Evolutionary conservation across 1,139 yeast genomes (phyloP).

Genomic region (Ogataea hybrid): DNA sequence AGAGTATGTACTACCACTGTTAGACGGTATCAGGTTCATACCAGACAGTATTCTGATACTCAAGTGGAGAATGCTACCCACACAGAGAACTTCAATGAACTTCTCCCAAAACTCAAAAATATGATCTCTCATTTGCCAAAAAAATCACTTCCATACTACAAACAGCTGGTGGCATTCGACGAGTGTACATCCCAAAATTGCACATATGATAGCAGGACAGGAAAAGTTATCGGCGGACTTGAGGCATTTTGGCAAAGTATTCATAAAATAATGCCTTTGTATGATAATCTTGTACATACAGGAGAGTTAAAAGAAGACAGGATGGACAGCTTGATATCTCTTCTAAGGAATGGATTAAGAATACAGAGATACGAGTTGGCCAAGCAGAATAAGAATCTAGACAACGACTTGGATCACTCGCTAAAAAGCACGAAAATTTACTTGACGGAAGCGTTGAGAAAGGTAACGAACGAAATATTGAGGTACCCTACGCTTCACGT

Average conservation of each 20-base stretch:
- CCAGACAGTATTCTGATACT: no score
- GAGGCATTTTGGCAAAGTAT: slow-evolving; percentile 45
- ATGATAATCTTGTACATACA: slow-evolving; percentile 41
- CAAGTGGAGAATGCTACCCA: not conserved
- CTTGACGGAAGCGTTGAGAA: slow-evolving; percentile 40
- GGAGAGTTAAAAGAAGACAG: slow-evolving; percentile 43
- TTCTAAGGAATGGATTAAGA: slow-evolving; percentile 49
- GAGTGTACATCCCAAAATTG: slow-evolving; percentile 44
- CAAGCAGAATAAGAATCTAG: slow-evolving; percentile 47
- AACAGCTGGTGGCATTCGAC: slow-evolving; percentile 40
- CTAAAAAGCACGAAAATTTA: slow-evolving; percentile 44
- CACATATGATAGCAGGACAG: slow-evolving; percentile 26
- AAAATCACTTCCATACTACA: slow-evolving; percentile 26
- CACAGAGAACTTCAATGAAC: not conserved
- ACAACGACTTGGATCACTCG: slow-evolving; percentile 48
- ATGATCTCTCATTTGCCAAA: slow-evolving; percentile 23
- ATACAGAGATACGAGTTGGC: slow-evolving; percentile 47
- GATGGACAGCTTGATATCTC: slow-evolving; percentile 42
- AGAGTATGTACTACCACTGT: no score
- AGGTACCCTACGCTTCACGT: slow-evolving; percentile 35
- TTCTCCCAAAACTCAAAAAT: slow-evolving; percentile 17
- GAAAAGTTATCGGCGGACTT: slow-evolving; percentile 28
- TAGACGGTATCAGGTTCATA: not conserved
- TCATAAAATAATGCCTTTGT: slow-evolving; percentile 45
- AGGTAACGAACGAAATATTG: slow-evolving; percentile 46